Evolutionary conservation across 1,284 basidiomycete genomes (phyloP), one percentile per base, ranked within the genome.

Genomic region (Inonotus hispidus): DNA sequence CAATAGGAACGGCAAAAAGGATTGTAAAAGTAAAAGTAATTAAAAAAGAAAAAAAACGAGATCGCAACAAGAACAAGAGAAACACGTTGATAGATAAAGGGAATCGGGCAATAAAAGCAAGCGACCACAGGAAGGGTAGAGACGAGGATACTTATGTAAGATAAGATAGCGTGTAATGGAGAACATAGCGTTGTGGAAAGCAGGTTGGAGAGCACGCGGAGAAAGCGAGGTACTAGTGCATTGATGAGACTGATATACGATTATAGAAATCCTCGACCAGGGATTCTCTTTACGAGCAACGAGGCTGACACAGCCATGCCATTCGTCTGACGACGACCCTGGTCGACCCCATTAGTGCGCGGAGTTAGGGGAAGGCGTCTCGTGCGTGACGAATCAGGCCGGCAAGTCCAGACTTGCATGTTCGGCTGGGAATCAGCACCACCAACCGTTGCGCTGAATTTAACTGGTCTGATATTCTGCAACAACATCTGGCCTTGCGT

Each of bases 391-490:
- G 32, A 32, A 4, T 32, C 4, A 3, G 32, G 32, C 8, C 8
- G 32, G 32, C 3, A 32, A 32, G 4, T 8, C 8, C 32, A 3
- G 32, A 32, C 32, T 3, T n/a, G n/a, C n/a, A n/a, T n/a, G n/a
- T n/a, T n/a, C n/a, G 32, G 8, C 32, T 32, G 32, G 32, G 8
- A 32, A 32, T 32, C 8, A 32, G 32, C 32, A 32, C 32, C 19
- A 29, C 27, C 10, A n/a, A n/a, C n/a, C n/a, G 43, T n/a, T 38
- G 50, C 13, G 29, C 29, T 43, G 35, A 61, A 61, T 3, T 43
- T 53, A 5, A 61, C 46, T 35, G 59, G 59, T 7, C 19, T 56
- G 45, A 61, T 53, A 32, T 61, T 56, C 23, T 61, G 59, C 10
- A 61, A 23, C 39, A 61, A 23, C 7, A 56, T 43, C 21, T 56